phyloP scores from a whole-genome alignment of 371 early-diverging fungal species.

The Aphelidium insulamus region DNA sequence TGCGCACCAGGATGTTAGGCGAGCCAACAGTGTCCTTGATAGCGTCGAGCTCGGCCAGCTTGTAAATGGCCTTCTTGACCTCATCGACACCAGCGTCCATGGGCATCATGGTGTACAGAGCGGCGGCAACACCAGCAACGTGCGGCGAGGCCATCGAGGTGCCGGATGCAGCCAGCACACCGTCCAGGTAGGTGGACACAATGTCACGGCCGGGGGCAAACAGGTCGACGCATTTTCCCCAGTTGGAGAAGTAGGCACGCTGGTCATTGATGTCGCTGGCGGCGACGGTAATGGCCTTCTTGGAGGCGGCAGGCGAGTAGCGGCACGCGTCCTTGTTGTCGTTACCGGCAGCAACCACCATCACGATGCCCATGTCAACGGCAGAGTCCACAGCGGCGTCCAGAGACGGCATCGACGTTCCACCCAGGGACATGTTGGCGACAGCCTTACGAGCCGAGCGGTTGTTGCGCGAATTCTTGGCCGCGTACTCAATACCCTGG shows the following conservation, averaged over 20 bases:
- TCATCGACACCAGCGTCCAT: no score
- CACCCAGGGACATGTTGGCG: conserved; percentile 6
- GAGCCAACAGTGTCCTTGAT: no score
- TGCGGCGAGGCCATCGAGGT: conserved; percentile 70
- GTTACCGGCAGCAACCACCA: conserved; percentile 28
- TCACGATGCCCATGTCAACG: conserved; percentile 4
- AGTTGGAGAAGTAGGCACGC: conserved; percentile 9
- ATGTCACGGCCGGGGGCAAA: conserved; percentile 8
- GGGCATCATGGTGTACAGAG: no score
- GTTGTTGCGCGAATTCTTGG: no score
- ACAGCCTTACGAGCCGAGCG: conserved; percentile 1
- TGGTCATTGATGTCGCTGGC: conserved; percentile 9
- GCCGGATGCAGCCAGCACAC: no score
- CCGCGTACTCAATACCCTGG: conserved; percentile 39
- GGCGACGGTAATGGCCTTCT: conserved; percentile 21
- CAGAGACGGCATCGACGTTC: conserved; percentile 3
- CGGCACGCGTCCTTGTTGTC: conserved; percentile 20
- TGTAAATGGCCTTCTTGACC: no score
- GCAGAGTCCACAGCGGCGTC: conserved; percentile 7
- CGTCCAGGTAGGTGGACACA: no score
- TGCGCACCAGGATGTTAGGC: no score
- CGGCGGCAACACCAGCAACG: conserved; percentile 55
- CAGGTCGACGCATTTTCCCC: conserved; percentile 11
- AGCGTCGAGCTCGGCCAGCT: no score
- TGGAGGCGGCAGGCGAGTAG: conserved; percentile 17